Percentiles rank a stretch among this genome's conserved stretches.
phyloP scores from a whole-genome alignment of 73 alveolate species.

The Tetrahymena thermophila region DNA sequence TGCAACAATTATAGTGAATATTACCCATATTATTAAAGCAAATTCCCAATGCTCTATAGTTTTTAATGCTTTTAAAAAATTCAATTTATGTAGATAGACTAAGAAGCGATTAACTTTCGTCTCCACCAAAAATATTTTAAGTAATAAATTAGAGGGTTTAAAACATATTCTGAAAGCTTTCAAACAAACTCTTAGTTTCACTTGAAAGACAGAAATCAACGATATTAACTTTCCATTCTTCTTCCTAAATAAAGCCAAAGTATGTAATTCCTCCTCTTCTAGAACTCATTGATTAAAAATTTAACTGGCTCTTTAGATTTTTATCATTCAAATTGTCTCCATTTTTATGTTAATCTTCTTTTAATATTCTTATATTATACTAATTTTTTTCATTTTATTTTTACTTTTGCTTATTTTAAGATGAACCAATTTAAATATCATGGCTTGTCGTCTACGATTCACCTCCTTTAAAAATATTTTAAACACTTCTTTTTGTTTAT shows the following conservation, averaged over 20 bases:
- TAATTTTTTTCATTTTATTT: not conserved
- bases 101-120: not conserved
- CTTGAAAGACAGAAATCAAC: not conserved
- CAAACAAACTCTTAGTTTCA: not conserved
- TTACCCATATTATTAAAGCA: not conserved
- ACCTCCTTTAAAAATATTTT: not conserved
- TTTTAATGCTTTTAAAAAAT: not conserved
- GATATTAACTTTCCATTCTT: not conserved
- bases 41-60: not conserved
- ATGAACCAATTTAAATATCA: not conserved
- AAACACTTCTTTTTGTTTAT: not conserved
- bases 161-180: not conserved
- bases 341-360: not conserved
- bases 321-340: not conserved
- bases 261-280: not conserved
- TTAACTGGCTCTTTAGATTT: not conserved
- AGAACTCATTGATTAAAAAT: not conserved
- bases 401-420: not conserved
- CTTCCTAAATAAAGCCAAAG: not conserved
- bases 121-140: not conserved
- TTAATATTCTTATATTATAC: too few species aligned
- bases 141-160: not conserved
- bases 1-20: not conserved
- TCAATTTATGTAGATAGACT: not conserved
- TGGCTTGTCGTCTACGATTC: not conserved